Evolutionary conservation across 495 filamentous ascomycete species (phyloP).

Genomic region (Podospora didyma): DNA sequence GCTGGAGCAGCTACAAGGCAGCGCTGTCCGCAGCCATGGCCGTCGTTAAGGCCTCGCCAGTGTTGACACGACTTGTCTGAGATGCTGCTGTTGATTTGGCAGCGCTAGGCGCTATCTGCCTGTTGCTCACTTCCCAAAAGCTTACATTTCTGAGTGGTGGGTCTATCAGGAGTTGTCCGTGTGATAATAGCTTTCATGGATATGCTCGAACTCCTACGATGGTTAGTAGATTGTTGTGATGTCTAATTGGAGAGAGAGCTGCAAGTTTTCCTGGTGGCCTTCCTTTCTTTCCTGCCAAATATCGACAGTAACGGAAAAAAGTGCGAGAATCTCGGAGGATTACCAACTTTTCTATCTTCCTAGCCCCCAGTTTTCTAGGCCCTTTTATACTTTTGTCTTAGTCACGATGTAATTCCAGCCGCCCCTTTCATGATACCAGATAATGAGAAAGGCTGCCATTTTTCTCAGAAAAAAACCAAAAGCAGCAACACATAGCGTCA

Average conservation of each 20-base stretch:
- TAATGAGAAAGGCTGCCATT: conserved; percentile 38
- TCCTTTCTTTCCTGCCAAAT: conserved; percentile 2
- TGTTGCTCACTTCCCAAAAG: not conserved
- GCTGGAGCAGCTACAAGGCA: conserved; percentile 90
- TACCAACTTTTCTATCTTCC: not conserved
- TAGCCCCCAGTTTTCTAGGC: conserved; percentile 12
- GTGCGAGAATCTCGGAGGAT: conserved; percentile 5
- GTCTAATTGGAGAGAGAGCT: not conserved
- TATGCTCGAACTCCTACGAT: conserved; percentile 9
- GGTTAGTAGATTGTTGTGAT: conserved; percentile 4
- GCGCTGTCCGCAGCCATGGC: conserved; percentile 86
- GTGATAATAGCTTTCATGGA: conserved; percentile 12
- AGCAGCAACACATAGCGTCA: not conserved
- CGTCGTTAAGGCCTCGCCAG: conserved; percentile 66
- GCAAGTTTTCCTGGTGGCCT: conserved; percentile 5
- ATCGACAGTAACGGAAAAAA: conserved; percentile 9
- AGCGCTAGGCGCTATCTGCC: not conserved
- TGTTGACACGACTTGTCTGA: not conserved
- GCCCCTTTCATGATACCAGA: conserved; percentile 39
- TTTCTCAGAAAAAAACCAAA: conserved; percentile 10
- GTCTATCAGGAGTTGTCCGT: not conserved
- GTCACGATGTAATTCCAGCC: conserved; percentile 45
- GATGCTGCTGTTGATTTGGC: not conserved
- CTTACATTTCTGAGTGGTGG: not conserved
- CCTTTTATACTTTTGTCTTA: conserved; percentile 26